Evolutionary conservation across 768 basidiomycete genomes (phyloP).

Genomic region (Cyclocybe aegerita): DNA sequence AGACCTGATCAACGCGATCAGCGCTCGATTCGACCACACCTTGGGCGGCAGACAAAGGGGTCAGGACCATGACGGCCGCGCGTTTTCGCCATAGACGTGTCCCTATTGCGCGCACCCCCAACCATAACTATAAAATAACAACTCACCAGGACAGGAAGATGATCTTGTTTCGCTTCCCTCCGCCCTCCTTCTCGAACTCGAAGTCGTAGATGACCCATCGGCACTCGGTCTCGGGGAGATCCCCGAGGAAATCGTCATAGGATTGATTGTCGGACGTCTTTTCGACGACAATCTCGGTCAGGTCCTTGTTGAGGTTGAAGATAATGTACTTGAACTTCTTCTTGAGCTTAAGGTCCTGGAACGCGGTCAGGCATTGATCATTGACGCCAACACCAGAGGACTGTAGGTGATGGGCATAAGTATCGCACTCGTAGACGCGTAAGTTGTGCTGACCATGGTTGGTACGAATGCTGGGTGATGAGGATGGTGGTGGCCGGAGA

Average conservation of each 20-base stretch:
- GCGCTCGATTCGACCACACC: constrained; percentile 5
- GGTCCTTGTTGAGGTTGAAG: constrained; percentile 59
- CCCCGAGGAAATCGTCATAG: constrained; percentile 74
- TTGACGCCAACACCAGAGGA: constrained; percentile 69
- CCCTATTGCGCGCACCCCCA: background rate
- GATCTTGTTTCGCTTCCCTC: constrained; percentile 84
- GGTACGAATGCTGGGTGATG: background rate
- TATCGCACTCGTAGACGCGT: no score
- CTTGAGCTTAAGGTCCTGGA: constrained; percentile 71
- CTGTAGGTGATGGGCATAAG: constrained; percentile 22
- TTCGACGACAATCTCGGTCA: constrained; percentile 76
- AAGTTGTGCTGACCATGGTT: no score
- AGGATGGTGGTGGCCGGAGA: background rate
- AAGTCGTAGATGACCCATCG: constrained; percentile 95
- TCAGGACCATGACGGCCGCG: background rate
- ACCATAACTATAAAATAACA: constrained; percentile 7
- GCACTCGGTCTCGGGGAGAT: constrained; percentile 74
- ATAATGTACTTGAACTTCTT: constrained; percentile 85
- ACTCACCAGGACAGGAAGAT: constrained; percentile 84
- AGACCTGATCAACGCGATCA: constrained; percentile 56
- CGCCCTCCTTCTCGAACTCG: constrained; percentile 72
- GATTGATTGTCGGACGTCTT: constrained; percentile 50
- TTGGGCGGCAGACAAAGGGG: background rate
- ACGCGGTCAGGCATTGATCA: constrained; percentile 55
- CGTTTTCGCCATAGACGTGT: background rate